Evolutionary conservation across 331 rosid genomes (phyloP).

Genomic region (Pyrus hybrid): DNA sequence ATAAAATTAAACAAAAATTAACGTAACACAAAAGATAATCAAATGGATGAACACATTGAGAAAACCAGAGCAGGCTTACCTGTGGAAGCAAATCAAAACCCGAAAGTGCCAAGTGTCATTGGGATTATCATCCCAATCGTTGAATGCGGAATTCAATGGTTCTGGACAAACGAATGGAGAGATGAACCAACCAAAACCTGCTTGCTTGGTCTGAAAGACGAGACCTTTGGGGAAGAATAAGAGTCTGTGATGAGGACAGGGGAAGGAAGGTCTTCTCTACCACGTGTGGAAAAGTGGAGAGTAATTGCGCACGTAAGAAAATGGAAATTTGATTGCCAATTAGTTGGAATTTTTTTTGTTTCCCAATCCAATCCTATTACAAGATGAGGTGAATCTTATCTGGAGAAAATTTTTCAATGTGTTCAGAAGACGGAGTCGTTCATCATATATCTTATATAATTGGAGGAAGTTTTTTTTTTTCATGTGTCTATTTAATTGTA

Average conservation of each 20-base stretch:
- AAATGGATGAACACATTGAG: not conserved
- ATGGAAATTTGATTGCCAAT: too few species aligned
- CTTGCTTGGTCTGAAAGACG: not conserved
- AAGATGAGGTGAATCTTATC: too few species aligned
- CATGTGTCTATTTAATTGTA: too few species aligned
- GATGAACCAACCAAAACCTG: not conserved
- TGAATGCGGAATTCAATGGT: not conserved
- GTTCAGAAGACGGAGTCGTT: accelerated
- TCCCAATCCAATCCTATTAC: too few species aligned
- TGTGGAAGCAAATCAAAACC: not conserved
- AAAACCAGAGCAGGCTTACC: constrained; percentile 7
- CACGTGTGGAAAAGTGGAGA: not conserved
- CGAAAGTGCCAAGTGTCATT: not conserved
- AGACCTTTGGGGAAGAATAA: not conserved
- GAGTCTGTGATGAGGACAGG: not conserved
- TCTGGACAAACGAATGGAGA: not conserved
- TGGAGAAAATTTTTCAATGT: too few species aligned
- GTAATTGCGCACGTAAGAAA: not conserved
- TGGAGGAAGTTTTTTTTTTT: too few species aligned
- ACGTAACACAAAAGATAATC: not conserved
- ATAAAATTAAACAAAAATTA: not conserved
- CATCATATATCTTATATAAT: too few species aligned
- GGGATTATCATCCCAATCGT: not conserved
- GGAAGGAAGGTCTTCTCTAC: not conserved
- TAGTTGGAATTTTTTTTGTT: too few species aligned